These are phyloP conservation scores for Yarrowia galli DNA, from an alignment of 1,139 yeast genomes.

Conservation along the genomic window DNA sequence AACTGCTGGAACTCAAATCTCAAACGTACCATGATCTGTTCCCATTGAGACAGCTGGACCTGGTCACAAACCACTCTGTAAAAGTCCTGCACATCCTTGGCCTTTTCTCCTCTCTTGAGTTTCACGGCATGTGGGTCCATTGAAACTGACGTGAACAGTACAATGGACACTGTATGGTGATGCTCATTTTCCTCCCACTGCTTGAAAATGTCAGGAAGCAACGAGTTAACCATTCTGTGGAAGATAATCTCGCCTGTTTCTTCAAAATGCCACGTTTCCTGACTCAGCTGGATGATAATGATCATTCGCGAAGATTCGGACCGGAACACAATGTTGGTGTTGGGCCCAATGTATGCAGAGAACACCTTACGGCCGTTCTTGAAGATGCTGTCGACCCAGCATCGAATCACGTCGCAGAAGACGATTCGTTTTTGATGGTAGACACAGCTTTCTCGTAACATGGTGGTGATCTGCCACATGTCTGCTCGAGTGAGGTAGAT, in stretches of 20 bases:
- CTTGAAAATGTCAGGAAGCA: constrained; percentile 87
- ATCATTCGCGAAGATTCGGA: constrained; percentile 89
- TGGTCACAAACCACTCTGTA: constrained; percentile 96
- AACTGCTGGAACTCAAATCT: constrained; percentile 86
- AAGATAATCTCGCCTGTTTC: constrained; percentile 95
- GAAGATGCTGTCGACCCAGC: constrained; percentile 71
- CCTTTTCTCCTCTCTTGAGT: constrained; percentile 69
- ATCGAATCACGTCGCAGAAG: constrained; percentile 68
- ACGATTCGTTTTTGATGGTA: constrained; percentile 70
- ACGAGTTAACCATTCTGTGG: constrained; percentile 87
- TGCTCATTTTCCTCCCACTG: constrained; percentile 87
- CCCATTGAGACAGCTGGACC: constrained; percentile 84
- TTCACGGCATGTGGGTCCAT: constrained; percentile 53
- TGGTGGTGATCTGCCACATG: constrained; percentile 85
- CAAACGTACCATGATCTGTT: constrained; percentile 85
- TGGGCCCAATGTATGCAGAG: constrained; percentile 70
- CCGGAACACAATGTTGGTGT: constrained; percentile 82
- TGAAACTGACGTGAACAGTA: constrained; percentile 84
- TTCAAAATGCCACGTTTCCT: constrained; percentile 99
- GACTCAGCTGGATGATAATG: constrained; percentile 84
- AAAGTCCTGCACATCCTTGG: constrained; percentile 73
- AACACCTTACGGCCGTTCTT: constrained; percentile 64
- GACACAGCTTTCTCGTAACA: constrained; percentile 67
- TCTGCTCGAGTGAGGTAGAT: constrained; percentile 85
- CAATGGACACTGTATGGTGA: constrained; percentile 90